Conservation (phyloP, 768 basidiomycete genomes). For the Amyloporia xantha region DNA sequence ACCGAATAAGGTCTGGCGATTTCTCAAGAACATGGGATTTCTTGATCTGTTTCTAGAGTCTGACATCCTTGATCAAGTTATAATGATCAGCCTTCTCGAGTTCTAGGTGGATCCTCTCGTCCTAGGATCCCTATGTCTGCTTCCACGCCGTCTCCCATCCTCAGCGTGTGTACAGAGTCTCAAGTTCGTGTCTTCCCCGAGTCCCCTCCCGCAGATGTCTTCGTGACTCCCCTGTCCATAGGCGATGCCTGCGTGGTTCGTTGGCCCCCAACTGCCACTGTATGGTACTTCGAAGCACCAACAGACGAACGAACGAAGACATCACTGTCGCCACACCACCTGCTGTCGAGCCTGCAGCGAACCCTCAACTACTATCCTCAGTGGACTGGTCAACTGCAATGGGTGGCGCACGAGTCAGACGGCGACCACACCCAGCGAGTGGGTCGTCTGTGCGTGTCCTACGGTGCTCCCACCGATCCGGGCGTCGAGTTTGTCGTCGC, state of each 20-base stretch:
- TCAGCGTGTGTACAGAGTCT: neutral
- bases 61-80: too few relatives aligned
- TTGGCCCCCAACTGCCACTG: slow-evolving; percentile 5
- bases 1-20: too few relatives aligned
- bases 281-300: slow-evolving; percentile 9
- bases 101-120: too few relatives aligned
- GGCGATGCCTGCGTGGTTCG: slow-evolving; percentile 5
- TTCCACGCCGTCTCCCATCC: too few relatives aligned
- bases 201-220: neutral
- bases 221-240: slow-evolving; percentile 4
- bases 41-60: too few relatives aligned
- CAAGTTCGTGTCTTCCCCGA: neutral
- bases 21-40: too few relatives aligned
- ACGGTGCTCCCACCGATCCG: slow-evolving; percentile 8
- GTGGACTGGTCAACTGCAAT: slow-evolving; percentile 11
- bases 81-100: too few relatives aligned
- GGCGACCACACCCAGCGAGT: neutral
- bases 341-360: neutral
- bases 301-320: too few relatives aligned
- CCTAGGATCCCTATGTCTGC: too few relatives aligned
- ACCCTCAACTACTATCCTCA: slow-evolving; percentile 6
- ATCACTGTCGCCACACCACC: neutral
- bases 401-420: slow-evolving; percentile 5
- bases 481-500: slow-evolving; percentile 8
- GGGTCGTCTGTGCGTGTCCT: slow-evolving; percentile 6